These are phyloP conservation scores for Fremontodendron californicum DNA, from an alignment of 345 rosid genomes.

Conservation along the genomic window DNA sequence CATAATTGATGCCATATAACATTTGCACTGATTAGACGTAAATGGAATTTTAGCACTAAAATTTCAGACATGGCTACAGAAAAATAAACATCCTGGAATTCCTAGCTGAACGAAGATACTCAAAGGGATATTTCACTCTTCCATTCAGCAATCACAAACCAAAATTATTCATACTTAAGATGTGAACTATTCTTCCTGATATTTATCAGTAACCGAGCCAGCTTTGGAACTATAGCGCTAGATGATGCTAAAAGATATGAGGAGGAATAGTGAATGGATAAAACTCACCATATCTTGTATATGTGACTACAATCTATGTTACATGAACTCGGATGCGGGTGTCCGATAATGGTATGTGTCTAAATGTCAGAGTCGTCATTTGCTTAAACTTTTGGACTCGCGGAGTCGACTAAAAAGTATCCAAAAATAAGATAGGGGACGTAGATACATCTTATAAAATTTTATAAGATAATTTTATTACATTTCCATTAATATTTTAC, in stretches of 20 bases:
- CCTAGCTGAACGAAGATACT: not conserved
- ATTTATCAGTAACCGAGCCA: not conserved
- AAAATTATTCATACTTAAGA: not conserved
- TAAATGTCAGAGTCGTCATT: too few relatives aligned
- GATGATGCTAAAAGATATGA: not conserved
- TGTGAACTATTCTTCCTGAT: not conserved
- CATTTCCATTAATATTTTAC: too few relatives aligned
- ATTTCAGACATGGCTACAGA: not conserved
- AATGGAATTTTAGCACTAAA: not conserved
- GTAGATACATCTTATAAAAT: too few relatives aligned
- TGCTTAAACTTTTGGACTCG: too few relatives aligned
- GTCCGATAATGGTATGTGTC: too few relatives aligned
- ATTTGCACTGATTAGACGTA: not conserved
- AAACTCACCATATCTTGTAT: not conserved
- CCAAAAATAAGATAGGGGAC: too few relatives aligned
- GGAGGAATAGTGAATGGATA: not conserved
- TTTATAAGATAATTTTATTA: too few relatives aligned
- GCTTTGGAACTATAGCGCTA: not conserved
- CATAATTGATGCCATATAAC: not conserved
- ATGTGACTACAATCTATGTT: not conserved
- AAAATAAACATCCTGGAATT: not conserved
- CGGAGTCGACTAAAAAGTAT: too few relatives aligned
- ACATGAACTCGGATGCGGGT: too few relatives aligned
- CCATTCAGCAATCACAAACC: too few relatives aligned
- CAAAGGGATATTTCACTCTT: not conserved